These are phyloP conservation scores for Cryptosporidium canis DNA, from an alignment of 169 alveolate genomes.

Conservation along the genomic window DNA sequence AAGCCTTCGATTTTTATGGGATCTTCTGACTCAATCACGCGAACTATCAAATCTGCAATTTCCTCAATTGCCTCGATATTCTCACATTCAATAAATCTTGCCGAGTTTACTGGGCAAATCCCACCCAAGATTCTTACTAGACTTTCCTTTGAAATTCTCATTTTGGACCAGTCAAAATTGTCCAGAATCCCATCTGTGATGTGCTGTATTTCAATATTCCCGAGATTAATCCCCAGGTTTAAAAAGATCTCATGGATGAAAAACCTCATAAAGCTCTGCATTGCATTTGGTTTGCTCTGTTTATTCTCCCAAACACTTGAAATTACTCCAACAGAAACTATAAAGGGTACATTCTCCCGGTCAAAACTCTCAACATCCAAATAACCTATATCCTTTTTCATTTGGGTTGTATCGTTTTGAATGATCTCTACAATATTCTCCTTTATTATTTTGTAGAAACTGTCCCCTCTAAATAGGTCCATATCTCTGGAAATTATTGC, in stretches of 20 bases:
- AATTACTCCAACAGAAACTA: conserved; percentile 13
- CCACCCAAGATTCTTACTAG: background rate
- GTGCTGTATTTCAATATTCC: conserved; percentile 14
- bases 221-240: conserved; percentile 20
- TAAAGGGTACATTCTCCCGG: conserved; percentile 28
- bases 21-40: conserved; percentile 14
- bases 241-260: conserved; percentile 29
- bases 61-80: background rate
- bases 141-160: conserved; percentile 2
- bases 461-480: background rate
- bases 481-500: background rate
- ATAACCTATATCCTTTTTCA: conserved; percentile 5
- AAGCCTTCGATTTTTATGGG: background rate
- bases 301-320: background rate
- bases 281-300: background rate
- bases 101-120: conserved; percentile 17
- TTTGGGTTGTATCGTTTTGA: background rate
- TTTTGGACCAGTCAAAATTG: background rate
- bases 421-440: background rate
- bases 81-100: conserved; percentile 8
- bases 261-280: conserved; percentile 1
- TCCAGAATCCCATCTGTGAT: background rate
- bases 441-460: conserved; percentile 24
- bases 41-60: conserved; percentile 1
- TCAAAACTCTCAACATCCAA: background rate